phyloP scores from a whole-genome alignment of 2,329 filamentous ascomycete species.

The Aspergillus niger region DNA sequence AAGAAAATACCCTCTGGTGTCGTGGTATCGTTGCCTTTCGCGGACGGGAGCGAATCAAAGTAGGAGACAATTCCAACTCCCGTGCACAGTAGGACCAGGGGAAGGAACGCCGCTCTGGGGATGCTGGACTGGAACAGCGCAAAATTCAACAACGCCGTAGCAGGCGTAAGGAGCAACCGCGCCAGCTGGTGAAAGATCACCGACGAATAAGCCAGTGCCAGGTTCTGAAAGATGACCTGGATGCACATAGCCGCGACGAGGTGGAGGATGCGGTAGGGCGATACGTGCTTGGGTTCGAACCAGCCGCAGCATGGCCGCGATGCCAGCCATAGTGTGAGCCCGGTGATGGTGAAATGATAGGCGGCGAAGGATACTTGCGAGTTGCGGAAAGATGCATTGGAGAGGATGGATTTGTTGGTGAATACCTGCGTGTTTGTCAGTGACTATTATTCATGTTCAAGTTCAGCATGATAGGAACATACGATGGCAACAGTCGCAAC shows the following conservation, averaged over 20 bases:
- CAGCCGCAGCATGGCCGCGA: conserved; percentile 22
- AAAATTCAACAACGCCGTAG: conserved; percentile 23
- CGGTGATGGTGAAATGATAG: conserved; percentile 27
- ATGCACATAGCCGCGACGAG: conserved; percentile 25
- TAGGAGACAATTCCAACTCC: conserved; percentile 26
- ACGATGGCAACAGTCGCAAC: conserved; percentile 26
- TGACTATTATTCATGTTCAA: background rate
- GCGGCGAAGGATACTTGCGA: conserved; percentile 26
- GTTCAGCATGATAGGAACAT: background rate
- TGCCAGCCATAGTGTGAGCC: conserved; percentile 20
- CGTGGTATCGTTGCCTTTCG: conserved; percentile 16
- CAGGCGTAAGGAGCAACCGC: conserved; percentile 23
- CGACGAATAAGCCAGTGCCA: conserved; percentile 24
- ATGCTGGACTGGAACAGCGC: conserved; percentile 20
- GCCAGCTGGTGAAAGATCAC: conserved; percentile 28
- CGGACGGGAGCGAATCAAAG: conserved; percentile 21
- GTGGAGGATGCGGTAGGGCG: conserved; percentile 20
- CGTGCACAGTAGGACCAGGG: conserved; percentile 19
- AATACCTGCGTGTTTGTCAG: conserved; percentile 18
- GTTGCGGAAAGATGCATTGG: conserved; percentile 21
- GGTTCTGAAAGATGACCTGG: conserved; percentile 26
- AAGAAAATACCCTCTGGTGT: conserved; percentile 21
- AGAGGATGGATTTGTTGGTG: conserved; percentile 26
- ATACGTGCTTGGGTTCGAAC: conserved; percentile 21
- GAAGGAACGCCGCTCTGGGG: conserved; percentile 18